Percentiles rank a stretch among this genome's conserved stretches.
These are phyloP conservation scores for Chrysopogon serrulatus DNA, from an alignment of 176 grass and related monocot genomes.

Conservation along the genomic window DNA sequence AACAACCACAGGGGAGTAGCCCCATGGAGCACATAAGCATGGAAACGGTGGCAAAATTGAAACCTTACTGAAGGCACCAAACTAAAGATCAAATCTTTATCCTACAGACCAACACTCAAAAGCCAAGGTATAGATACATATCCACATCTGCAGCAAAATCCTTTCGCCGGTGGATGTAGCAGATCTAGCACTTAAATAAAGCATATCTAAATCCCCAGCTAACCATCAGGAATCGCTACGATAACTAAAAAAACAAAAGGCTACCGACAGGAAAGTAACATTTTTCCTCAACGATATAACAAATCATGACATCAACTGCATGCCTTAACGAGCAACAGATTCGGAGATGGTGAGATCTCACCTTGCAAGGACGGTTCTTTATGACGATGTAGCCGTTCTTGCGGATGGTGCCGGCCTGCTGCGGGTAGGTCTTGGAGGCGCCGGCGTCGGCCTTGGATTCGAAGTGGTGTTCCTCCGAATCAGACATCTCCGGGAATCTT, in stretches of 20 bases:
- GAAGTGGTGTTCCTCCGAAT: conserved; percentile 46
- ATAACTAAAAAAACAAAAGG: not conserved
- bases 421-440: conserved; percentile 53
- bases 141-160: not conserved
- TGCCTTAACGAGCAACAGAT: not conserved
- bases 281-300: not conserved
- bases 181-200: not conserved
- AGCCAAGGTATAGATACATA: not conserved
- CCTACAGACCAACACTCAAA: not conserved
- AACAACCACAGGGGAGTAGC: not conserved
- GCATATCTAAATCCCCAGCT: not conserved
- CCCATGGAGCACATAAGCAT: not conserved
- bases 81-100: not conserved
- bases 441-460: conserved; percentile 57
- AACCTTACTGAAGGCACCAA: not conserved
- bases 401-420: conserved; percentile 52
- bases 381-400: conserved; percentile 50
- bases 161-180: not conserved
- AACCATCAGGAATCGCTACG: not conserved
- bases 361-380: conserved; percentile 50
- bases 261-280: not conserved
- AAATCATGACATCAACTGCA: not conserved
- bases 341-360: not conserved
- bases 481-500: conserved; percentile 38
- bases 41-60: not conserved